Evolutionary conservation across 305 asterid genomes (phyloP), one percentile per base, ranked within the genome.

Genomic region (Lippia alba): DNA sequence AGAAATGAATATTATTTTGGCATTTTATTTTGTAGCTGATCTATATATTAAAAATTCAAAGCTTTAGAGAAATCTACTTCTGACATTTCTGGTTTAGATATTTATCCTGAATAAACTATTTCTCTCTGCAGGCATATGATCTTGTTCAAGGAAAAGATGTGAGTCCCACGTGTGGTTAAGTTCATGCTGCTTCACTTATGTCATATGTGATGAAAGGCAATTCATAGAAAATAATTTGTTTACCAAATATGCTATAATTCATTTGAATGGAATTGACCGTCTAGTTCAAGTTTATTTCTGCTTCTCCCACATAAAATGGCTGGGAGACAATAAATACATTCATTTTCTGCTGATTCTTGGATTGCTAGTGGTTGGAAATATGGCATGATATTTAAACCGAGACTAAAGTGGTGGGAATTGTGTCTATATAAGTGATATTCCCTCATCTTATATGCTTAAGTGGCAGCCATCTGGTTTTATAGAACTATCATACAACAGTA

Each of bases 101-200:
- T 64, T 66, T 67, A 15, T 78, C 56, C 69, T 84, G 65, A 68
- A 69, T 54, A 41, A 69, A 10, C 61, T n/a, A 34, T 73, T 80
- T 77, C 50, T 82, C n/a, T 61, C 3, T 78, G 89, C 94, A 94
- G 98, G 98, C 96, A 0, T 94, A 89, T 77, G 96, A 91, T 69
- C 96, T 94, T 80, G 91, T 94, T 60, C 98, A 94, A 84, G 97
- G 98, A 74, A 83, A 90, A 66, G 84, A 89, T 79, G 98, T 91
- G 81, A 87, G 98, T 84, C 70, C 45, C 59, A 6, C 16, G 40
- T 65, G 19, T 56, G 19, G 30, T n/a, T 19, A 11, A 56, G 40
- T 46, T 33, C 16, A 5, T 46, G 67, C 12, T 36, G 56, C 34
- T 56, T 32, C 64, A 8, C 33, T 40, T 12, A n/a, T 64, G 14